phyloP scores from a whole-genome alignment of 176 grass and related monocot genomes.

The Oryza nivara region DNA sequence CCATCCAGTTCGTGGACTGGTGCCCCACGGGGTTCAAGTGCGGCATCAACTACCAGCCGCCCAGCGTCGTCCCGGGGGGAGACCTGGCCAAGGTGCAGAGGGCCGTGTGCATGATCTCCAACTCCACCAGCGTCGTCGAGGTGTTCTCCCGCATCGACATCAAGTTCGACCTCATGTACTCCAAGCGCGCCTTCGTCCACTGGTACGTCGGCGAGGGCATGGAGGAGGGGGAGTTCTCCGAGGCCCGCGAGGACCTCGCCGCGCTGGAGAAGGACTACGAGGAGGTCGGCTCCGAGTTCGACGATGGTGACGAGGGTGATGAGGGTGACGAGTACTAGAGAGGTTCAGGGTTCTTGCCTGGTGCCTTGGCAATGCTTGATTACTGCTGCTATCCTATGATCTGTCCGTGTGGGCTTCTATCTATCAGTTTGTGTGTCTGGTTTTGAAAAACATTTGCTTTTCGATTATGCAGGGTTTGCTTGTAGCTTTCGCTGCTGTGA shows the following conservation, averaged over 20 bases:
- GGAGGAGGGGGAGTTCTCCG: constrained; percentile 64
- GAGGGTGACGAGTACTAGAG: constrained; percentile 58
- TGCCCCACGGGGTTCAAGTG: constrained; percentile 68
- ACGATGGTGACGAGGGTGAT: constrained; percentile 47
- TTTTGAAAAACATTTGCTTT: neutral
- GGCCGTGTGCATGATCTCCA: constrained; percentile 69
- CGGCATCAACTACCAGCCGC: constrained; percentile 66
- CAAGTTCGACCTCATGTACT: constrained; percentile 67
- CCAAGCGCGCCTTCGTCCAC: constrained; percentile 65
- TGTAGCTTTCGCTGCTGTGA: neutral
- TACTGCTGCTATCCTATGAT: neutral
- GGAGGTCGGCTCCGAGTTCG: constrained; percentile 55
- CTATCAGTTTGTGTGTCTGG: neutral
- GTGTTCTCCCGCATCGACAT: constrained; percentile 65
- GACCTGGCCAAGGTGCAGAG: constrained; percentile 67
- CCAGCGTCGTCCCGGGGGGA: constrained; percentile 43
- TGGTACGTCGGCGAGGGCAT: constrained; percentile 67
- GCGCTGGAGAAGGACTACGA: constrained; percentile 64
- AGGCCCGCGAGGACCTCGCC: constrained; percentile 62
- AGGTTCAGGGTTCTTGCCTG: neutral
- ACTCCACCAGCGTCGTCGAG: constrained; percentile 61
- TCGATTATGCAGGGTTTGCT: neutral
- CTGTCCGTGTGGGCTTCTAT: neutral
- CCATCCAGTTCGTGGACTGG: constrained; percentile 61
- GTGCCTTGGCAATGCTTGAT: neutral